Evolutionary conservation across 805 yeast genomes (phyloP).

Genomic region (Candida bentonensis): DNA sequence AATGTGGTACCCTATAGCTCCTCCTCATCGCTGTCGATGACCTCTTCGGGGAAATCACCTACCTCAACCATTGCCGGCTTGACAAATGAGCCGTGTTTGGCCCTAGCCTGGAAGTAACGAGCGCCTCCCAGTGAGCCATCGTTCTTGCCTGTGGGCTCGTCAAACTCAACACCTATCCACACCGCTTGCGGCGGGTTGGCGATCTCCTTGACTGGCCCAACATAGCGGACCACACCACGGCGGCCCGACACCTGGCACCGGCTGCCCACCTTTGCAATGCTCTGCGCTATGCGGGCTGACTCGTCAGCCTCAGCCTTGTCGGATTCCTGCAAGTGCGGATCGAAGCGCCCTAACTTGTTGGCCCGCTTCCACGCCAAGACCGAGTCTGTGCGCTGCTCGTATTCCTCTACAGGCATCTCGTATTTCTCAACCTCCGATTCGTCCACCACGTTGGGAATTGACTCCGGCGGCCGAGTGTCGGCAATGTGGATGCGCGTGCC

Average conservation of each 20-base stretch:
- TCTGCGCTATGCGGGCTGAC: conserved; percentile 6
- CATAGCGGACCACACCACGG: conserved; percentile 53
- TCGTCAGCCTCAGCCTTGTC: conserved; percentile 13
- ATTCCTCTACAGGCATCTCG: conserved; percentile 44
- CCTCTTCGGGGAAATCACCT: conserved; percentile 49
- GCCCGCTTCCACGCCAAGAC: conserved; percentile 67
- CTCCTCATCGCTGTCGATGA: conserved; percentile 37
- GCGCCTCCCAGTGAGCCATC: conserved; percentile 59
- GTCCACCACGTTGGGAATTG: conserved; percentile 19
- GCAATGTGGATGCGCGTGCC: conserved; percentile 42
- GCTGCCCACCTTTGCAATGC: conserved; percentile 11
- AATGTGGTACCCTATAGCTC: too few relatives aligned
- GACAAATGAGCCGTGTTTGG: conserved; percentile 64
- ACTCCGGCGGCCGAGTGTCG: conserved; percentile 20
- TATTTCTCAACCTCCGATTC: conserved; percentile 25
- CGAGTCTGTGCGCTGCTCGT: conserved; percentile 43
- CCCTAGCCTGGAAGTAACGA: conserved; percentile 40
- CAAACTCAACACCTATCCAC: conserved; percentile 83
- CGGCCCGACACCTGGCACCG: conserved; percentile 33
- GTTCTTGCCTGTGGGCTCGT: conserved; percentile 78
- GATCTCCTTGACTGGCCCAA: conserved; percentile 56
- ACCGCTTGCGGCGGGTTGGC: conserved; percentile 25
- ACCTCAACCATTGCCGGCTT: conserved; percentile 54
- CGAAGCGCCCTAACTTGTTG: conserved; percentile 58
- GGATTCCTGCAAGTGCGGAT: conserved; percentile 30